Base-by-base conservation (phyloP, 169 alveolate species). In the Neospora caninum region DNA sequence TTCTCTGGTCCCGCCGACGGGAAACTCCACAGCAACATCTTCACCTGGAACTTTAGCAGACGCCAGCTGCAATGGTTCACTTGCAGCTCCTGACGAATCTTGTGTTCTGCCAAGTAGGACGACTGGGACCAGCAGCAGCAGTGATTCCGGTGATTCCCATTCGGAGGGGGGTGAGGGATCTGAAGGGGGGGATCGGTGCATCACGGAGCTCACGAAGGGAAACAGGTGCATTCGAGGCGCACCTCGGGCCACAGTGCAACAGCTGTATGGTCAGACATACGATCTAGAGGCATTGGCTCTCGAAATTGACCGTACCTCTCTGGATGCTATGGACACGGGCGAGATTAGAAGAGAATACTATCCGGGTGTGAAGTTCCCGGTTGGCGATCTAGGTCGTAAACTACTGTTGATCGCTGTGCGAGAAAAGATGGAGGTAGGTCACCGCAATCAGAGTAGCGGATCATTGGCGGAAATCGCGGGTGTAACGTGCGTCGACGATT, bases 181-280 rank as follows among this genome's bases (percentile, higher is more conserved):
- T 2, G 86, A 78, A 78, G 86, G 45, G 1, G 64, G 89, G 41
- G 89, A 82, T 29, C 54, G 89, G 89, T 82, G 89, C 36, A 82
- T 82, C 20, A 82, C 89, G 42, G 91, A 91, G 70, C 84, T 80
- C 43, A 80, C 88, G 49, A 39, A 43, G 43, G 94, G 94, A 36
- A 38, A 43, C 67, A 73, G 84, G 41, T 91, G 91, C 64, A 80
- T 91, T 34, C 73, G 94, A 9, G 94, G 94, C 27, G 94, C 94
- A 41, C 91, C 94, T 9, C 54, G 94, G 0, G 91, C 94, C n/a
- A 91, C 91, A 54, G 94, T 80, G 91, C 94, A 80, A 91, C 94
- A 91, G 86, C 94, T 91, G 73, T 91, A 91, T 39, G 94, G 91
- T 0, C 94, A 78, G 49, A 80, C 94, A 4, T 91, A 91, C 39